Evolutionary conservation across 768 basidiomycete species (phyloP).

Genomic region (Trametes cingulata): DNA sequence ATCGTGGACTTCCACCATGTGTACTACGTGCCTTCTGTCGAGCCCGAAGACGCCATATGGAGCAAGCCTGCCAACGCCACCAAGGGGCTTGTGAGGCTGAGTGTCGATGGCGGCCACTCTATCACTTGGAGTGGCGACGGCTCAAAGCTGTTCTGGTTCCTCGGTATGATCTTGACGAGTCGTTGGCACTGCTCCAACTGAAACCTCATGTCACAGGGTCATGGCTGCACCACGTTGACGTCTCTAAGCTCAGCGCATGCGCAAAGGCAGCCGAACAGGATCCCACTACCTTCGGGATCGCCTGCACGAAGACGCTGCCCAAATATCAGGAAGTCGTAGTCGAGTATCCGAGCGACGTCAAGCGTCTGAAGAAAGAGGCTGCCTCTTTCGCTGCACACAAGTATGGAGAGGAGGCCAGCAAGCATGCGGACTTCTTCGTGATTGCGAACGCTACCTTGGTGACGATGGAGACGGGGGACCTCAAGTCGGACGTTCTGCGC

Average conservation of each 20-base stretch:
- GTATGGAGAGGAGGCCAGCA: slow-evolving; percentile 16
- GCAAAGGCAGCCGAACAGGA: slow-evolving; percentile 50
- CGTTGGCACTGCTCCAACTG: no score
- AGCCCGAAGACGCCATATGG: slow-evolving; percentile 53
- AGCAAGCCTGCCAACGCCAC: slow-evolving; percentile 71
- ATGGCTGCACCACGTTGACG: slow-evolving; percentile 61
- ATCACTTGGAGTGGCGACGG: slow-evolving; percentile 65
- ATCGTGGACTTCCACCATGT: slow-evolving; percentile 74
- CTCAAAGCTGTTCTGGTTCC: slow-evolving; percentile 68
- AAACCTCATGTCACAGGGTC: slow-evolving; percentile 43
- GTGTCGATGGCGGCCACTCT: slow-evolving; percentile 75
- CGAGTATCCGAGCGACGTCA: slow-evolving; percentile 60
- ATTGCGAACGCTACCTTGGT: slow-evolving; percentile 69
- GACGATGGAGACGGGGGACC: slow-evolving; percentile 62
- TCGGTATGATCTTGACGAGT: slow-evolving; percentile 45
- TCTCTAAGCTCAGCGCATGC: slow-evolving; percentile 54
- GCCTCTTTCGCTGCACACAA: slow-evolving; percentile 2
- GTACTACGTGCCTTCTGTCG: slow-evolving; percentile 50
- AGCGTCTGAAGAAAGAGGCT: slow-evolving; percentile 58
- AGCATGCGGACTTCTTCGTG: slow-evolving; percentile 50
- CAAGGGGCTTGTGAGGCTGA: slow-evolving; percentile 57
- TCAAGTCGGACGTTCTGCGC: slow-evolving; percentile 48
- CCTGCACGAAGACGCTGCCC: slow-evolving; percentile 58
- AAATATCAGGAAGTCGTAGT: slow-evolving; percentile 59
- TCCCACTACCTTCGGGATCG: slow-evolving; percentile 56